Evolutionary conservation across 768 basidiomycete genomes (phyloP).

Genomic region (Strobilomyces dryophilus): DNA sequence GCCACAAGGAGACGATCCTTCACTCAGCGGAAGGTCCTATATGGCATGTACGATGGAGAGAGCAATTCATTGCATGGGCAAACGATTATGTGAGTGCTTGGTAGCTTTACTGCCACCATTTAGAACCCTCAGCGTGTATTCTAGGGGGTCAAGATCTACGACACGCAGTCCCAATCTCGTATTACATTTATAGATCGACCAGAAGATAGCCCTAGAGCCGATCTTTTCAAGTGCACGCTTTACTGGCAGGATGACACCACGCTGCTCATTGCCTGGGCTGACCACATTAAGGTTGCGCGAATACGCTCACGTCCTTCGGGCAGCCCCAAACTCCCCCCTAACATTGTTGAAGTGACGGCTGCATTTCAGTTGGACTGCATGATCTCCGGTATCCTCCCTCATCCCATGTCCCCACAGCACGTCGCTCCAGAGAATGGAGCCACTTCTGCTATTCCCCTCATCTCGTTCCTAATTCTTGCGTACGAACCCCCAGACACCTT

Average conservation of each 20-base stretch:
- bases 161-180: constrained; percentile 68
- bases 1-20: constrained; percentile 83
- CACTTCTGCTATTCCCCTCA: constrained; percentile 36
- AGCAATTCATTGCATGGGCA: constrained; percentile 90
- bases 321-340: constrained; percentile 48
- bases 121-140: background rate
- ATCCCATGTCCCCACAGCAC: constrained; percentile 42
- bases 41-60: constrained; percentile 87
- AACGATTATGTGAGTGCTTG: constrained; percentile 72
- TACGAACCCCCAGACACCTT: constrained; percentile 77
- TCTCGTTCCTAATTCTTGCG: constrained; percentile 82
- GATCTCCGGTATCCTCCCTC: constrained; percentile 87
- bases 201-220: constrained; percentile 79
- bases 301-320: constrained; percentile 59
- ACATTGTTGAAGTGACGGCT: constrained; percentile 83
- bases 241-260: constrained; percentile 92
- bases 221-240: constrained; percentile 90
- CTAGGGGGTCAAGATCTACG: constrained; percentile 93
- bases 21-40: constrained; percentile 91
- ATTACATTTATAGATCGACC: constrained; percentile 86
- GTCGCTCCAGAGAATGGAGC: constrained; percentile 14
- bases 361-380: constrained; percentile 94
- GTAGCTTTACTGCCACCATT: background rate
- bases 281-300: constrained; percentile 86
- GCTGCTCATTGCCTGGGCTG: constrained; percentile 90